These are phyloP conservation scores for Fusarium sp. DNA, from an alignment of 2,329 filamentous ascomycete species.

Conservation along the genomic window DNA sequence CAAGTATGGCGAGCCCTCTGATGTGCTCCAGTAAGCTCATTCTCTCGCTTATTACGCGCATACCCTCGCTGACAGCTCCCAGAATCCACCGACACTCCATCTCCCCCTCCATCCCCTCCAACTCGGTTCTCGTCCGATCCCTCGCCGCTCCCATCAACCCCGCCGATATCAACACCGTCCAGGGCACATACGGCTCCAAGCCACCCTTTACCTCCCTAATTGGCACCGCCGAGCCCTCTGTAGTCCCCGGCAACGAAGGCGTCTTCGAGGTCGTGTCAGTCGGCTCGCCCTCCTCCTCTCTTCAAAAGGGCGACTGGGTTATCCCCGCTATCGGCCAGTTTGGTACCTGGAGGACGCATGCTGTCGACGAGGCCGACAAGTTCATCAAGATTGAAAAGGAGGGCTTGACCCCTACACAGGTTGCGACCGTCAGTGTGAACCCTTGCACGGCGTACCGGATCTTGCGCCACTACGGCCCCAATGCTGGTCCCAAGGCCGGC, in stretches of 20 bases:
- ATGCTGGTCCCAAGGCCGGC: conserved; percentile 54
- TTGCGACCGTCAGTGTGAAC: conserved; percentile 89
- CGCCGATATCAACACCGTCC: conserved; percentile 96
- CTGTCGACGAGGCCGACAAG: conserved; percentile 64
- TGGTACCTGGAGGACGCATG: conserved; percentile 95
- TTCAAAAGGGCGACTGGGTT: conserved; percentile 88
- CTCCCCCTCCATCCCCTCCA: conserved; percentile 71
- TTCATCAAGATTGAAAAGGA: conserved; percentile 75
- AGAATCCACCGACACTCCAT: conserved; percentile 79
- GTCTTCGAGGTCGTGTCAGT: conserved; percentile 85
- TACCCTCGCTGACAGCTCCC: conserved; percentile 1
- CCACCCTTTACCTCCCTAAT: conserved; percentile 78
- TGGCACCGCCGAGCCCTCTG: conserved; percentile 77
- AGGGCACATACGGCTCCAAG: conserved; percentile 92
- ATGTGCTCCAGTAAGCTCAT: conserved; percentile 66
- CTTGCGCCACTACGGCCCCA: conserved; percentile 76
- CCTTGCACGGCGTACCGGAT: conserved; percentile 95
- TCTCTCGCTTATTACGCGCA: neutral
- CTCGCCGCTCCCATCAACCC: conserved; percentile 95
- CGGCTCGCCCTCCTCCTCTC: conserved; percentile 61
- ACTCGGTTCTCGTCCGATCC: conserved; percentile 77
- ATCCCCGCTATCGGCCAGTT: conserved; percentile 84
- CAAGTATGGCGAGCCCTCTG: conserved; percentile 75
- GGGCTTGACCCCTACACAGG: conserved; percentile 77
- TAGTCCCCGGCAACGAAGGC: conserved; percentile 88